A percentile compares a stretch with the other conserved stretches of the same genome.
Evolutionary conservation across 75 land plant genomes (phyloP).

Genomic region (Adiantum capillusveneris): DNA sequence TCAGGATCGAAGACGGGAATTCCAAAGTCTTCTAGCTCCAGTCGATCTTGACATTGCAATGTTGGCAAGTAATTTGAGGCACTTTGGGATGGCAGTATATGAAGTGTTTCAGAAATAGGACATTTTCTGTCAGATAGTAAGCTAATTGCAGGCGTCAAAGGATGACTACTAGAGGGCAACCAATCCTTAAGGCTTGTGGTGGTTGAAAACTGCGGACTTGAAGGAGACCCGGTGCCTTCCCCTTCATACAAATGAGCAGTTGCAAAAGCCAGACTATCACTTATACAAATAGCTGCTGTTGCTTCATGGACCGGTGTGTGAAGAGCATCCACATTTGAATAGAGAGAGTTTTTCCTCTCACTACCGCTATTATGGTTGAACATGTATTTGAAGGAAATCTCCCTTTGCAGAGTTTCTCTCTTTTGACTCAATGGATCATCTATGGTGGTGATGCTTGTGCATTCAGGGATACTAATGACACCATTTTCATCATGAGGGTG

Average conservation of each 20-base stretch:
- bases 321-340: no score
- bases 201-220: neutral
- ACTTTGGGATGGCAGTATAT: neutral
- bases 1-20: conserved; percentile 1
- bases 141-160: neutral
- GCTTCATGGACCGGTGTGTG: no score
- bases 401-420: neutral
- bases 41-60: neutral
- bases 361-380: neutral
- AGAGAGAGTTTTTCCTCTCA: no score
- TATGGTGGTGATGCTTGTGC: no score
- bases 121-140: neutral
- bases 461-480: no score
- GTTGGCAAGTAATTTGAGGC: neutral
- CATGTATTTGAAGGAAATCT: conserved; percentile 3
- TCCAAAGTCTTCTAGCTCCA: neutral
- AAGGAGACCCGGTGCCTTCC: neutral
- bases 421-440: neutral
- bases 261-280: neutral
- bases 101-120: neutral
- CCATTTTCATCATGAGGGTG: no score
- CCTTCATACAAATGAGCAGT: no score
- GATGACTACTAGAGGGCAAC: neutral
- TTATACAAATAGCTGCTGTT: no score
- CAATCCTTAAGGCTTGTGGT: neutral